Conservation (phyloP, 257 asterid genomes). For the Buddleja alternifolia region DNA sequence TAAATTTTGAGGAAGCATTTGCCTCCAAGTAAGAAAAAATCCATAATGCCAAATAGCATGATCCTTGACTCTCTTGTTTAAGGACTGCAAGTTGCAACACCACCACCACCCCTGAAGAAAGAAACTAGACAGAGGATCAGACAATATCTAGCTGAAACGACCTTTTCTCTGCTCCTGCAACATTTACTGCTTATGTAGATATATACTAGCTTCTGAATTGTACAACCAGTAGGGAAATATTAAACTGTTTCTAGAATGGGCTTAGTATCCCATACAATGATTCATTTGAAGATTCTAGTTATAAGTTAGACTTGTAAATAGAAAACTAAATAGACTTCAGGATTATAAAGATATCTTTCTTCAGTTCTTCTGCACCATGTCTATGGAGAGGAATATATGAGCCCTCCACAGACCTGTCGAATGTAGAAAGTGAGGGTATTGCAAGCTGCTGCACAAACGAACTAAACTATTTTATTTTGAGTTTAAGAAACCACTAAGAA, state of each 20-base stretch:
- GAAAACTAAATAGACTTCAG: background rate
- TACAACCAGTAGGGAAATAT: background rate
- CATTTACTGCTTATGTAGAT: background rate
- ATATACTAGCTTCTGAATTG: conserved; percentile 8
- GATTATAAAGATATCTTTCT: background rate
- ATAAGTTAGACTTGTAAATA: conserved; percentile 9
- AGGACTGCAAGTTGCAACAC: background rate
- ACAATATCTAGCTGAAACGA: conserved; percentile 11
- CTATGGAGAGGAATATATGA: conserved; percentile 6
- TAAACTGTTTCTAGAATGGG: background rate
- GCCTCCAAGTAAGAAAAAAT: background rate
- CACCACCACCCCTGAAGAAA: background rate
- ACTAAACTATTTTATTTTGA: conserved; percentile 15
- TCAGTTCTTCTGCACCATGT: conserved; percentile 22
- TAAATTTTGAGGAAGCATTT: conserved; percentile 8
- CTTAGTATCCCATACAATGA: background rate
- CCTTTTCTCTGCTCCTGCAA: background rate
- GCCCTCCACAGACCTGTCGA: background rate
- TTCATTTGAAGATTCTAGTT: conserved; percentile 1
- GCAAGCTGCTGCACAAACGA: background rate
- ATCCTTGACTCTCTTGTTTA: background rate
- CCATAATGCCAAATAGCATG: conserved; percentile 15
- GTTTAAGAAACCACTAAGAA: background rate
- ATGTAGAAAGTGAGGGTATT: conserved; percentile 11
- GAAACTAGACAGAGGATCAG: background rate